Evolutionary conservation across 371 early-diverging fungal species (phyloP), one percentile per base, ranked within the genome.

Genomic region (Rhizopus arrhizus): DNA sequence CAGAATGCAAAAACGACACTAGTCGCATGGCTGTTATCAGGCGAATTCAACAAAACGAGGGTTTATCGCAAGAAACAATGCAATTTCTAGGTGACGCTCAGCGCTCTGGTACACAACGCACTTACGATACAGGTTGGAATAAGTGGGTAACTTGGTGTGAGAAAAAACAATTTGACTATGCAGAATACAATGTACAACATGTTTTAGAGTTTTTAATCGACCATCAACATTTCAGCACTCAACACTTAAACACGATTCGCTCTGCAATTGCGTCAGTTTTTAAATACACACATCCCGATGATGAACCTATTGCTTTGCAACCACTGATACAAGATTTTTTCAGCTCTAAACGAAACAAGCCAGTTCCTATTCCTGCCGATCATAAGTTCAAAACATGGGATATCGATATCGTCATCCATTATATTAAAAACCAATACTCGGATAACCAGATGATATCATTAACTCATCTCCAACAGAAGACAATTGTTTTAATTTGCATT

Each of bases 401-500:
- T 15, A 45, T 28, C 1, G 16, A 32, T 15, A 36, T 56, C 2
- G 2, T 56, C n/a, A 43, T 35, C 3, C 15, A 56, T 6, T 45
- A 62, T 12, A 56, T 56, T 31, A 43, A 45, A 36, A 16, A 41
- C 8, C 28, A 16, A 9, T 46, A 4, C 1, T 3, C 8, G 10
- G 0, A 3, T 2, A 32, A 11, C 11, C 4, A 29, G 10, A 33
- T 5, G 13, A 28, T 60, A 9, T 33, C 41, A 0, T 28, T 62
- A 22, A 5, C 46, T 4, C n/a, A 46, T 12, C 36, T 69, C 28
- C 70, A 65, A 63, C 55, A 50, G 11, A 70, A 65, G 41, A 53
- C 60, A 1, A 31, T 65, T 0, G 5, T 60, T 4, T 28, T 62
- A 4, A 13, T 63, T 3, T 56, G 63, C 3, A 11, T 66, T 0